Evolutionary conservation across 208 protist genomes (phyloP), one percentile per base, ranked within the genome.

Genomic region (Acanthamoeba rhysodes): DNA sequence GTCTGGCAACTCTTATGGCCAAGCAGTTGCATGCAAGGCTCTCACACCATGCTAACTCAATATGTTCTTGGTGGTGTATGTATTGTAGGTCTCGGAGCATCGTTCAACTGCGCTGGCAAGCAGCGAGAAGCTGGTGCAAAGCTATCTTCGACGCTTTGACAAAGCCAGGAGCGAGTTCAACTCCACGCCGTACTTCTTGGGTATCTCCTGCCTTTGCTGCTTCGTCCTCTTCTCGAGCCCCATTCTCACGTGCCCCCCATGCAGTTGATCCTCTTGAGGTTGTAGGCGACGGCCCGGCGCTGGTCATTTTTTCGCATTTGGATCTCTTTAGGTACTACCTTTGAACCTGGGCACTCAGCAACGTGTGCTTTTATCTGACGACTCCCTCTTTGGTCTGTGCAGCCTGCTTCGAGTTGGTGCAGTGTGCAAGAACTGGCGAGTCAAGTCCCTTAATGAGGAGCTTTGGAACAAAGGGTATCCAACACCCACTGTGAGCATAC

Each of bases 261-360:
- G 16, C 41, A 90, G 84, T 93, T 32, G 87, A 93, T 93, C 87
- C 87, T 20, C 59, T 93, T 4, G 87, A 93, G 29, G 87, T 93
- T 27, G 59, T 93, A 12, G 87, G 87, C 37, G 87, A 74, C 37
- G 62, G 66, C 24, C 59, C 66, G 20, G 50, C 41, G 10, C 87
- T 93, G 10, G 62, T 76, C 62, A 93, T 93, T 48, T 66, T 93
- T 32, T 93, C 87, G 59, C 62, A 93, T 48, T 55, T 93, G 34
- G 87, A 93, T 45, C 53, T 78, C 24, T 93, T 93, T 24, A 82
- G 74, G 74, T 82, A 50, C 32, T 9, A n/a, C n/a, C 22, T 27
- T 50, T 37, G 9, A 9, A 59, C 55, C 20, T 24, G 10, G 5
- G 18, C 12, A 8, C 32, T 27, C 41, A 9, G 4, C 45, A 48